A percentile compares a stretch with the other conserved stretches of the same genome.
Conservation (phyloP, 352 stramenopile species). For the Pythium rishiriense region DNA sequence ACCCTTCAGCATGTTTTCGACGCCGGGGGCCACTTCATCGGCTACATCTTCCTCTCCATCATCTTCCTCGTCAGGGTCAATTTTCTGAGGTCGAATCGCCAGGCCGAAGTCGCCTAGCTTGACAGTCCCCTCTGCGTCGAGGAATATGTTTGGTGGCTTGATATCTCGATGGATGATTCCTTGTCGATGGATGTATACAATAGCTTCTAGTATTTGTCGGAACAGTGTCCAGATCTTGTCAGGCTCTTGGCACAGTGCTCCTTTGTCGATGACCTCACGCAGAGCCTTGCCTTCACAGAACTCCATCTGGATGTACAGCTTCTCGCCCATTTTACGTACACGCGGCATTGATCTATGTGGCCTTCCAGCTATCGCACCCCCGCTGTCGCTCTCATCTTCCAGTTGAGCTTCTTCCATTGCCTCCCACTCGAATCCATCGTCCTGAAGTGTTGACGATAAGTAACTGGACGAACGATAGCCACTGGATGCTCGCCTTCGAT, state of each 20-base stretch:
- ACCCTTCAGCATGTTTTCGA: conserved; percentile 1
- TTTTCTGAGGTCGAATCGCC: conserved; percentile 78
- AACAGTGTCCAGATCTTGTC: conserved; percentile 94
- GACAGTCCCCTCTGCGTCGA: conserved; percentile 91
- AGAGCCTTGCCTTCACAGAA: conserved; percentile 94
- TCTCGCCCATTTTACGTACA: conserved; percentile 62
- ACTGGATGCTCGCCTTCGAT: conserved; percentile 41
- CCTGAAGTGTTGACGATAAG: conserved; percentile 38
- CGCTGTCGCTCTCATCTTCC: conserved; percentile 26
- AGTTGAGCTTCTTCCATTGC: conserved; percentile 50
- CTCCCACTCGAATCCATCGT: conserved; percentile 79
- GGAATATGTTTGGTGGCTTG: conserved; percentile 94
- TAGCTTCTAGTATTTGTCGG: conserved; percentile 94
- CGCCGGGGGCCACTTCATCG: conserved; percentile 7
- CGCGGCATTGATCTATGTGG: conserved; percentile 4
- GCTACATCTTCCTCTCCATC: conserved; percentile 34
- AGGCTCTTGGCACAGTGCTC: conserved; percentile 68
- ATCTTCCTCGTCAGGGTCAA: conserved; percentile 42
- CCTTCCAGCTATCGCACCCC: not conserved
- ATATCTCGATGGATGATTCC: conserved; percentile 94
- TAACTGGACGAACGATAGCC: conserved; percentile 39
- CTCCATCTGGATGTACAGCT: conserved; percentile 95
- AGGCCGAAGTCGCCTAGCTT: conserved; percentile 96
- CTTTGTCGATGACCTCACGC: conserved; percentile 94
- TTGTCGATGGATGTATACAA: conserved; percentile 94